Conservation (phyloP, 2,329 filamentous ascomycete species). For the Paradendryphiella salina region DNA sequence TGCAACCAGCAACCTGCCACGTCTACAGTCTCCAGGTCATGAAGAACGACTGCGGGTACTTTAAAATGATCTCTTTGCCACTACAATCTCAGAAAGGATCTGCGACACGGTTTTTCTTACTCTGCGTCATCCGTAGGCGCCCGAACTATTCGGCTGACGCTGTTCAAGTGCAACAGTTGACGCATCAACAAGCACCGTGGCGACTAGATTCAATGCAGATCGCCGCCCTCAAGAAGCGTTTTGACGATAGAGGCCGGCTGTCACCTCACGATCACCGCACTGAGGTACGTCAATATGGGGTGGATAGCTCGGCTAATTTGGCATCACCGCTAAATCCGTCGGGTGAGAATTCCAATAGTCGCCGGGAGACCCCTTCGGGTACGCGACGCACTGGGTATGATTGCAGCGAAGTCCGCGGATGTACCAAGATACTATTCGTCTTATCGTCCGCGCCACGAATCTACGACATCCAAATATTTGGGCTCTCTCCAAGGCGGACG, state of each 20-base stretch:
- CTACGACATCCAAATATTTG: constrained; percentile 1
- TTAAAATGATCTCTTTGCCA: constrained; percentile 38
- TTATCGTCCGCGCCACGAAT: constrained; percentile 3
- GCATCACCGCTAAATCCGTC: constrained; percentile 20
- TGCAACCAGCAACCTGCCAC: constrained; percentile 27
- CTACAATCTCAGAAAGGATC: constrained; percentile 7
- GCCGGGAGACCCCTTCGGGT: constrained; percentile 25
- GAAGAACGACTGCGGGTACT: constrained; percentile 12
- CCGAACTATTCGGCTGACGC: constrained; percentile 1
- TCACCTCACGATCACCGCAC: constrained; percentile 6
- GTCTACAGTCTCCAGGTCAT: constrained; percentile 15
- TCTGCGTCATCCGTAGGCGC: constrained; percentile 2
- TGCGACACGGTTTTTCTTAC: constrained; percentile 7
- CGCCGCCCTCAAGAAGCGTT: constrained; percentile 15
- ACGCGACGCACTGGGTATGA: constrained; percentile 19
- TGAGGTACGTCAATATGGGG: constrained; percentile 13
- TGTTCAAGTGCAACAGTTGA: constrained; percentile 6
- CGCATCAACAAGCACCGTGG: constrained; percentile 12
- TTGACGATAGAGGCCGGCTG: constrained; percentile 6
- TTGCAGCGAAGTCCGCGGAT: constrained; percentile 16
- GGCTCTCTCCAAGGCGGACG: constrained; percentile 4
- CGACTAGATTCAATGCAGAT: constrained; percentile 20
- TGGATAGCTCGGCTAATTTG: constrained; percentile 5
- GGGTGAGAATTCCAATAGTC: constrained; percentile 15
- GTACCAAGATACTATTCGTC: constrained; percentile 3